These are phyloP conservation scores for Hypoxylon trugodes DNA, from an alignment of 495 filamentous ascomycete species.

Conservation along the genomic window DNA sequence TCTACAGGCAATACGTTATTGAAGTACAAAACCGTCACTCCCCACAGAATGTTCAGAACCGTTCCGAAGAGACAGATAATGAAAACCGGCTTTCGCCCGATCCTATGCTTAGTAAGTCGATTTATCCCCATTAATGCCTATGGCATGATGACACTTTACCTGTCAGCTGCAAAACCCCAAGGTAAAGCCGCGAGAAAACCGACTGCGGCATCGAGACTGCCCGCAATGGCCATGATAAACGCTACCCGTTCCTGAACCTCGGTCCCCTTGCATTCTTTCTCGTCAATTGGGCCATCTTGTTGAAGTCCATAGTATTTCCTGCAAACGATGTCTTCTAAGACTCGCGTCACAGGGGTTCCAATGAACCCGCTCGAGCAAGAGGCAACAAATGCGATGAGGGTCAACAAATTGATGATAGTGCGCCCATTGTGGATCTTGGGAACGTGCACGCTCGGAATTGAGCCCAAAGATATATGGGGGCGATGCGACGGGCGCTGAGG, in stretches of 20 bases:
- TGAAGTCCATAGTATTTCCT: conserved; percentile 41
- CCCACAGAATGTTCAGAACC: conserved; percentile 47
- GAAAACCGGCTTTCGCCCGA: conserved; percentile 54
- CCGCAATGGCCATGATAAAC: conserved; percentile 41
- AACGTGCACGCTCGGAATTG: conserved; percentile 26
- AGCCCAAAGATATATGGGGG: conserved; percentile 19
- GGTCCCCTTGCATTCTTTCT: conserved; percentile 47
- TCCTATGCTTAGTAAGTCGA: conserved; percentile 52
- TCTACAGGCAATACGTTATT: conserved; percentile 56
- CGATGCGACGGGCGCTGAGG: conserved; percentile 18
- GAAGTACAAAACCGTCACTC: conserved; percentile 48
- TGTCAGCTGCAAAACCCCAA: conserved; percentile 43
- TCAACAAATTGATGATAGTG: conserved; percentile 29
- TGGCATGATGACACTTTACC: conserved; percentile 16
- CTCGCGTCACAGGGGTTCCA: conserved; percentile 31
- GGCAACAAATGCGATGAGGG: conserved; percentile 22
- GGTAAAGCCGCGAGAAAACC: conserved; percentile 38
- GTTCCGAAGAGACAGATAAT: conserved; percentile 47
- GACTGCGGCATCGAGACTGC: conserved; percentile 30
- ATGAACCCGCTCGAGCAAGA: conserved; percentile 22
- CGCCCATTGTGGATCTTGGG: conserved; percentile 15
- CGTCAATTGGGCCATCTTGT: conserved; percentile 38
- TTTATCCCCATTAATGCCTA: conserved; percentile 14
- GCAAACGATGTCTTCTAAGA: conserved; percentile 46
- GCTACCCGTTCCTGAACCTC: conserved; percentile 47